These are phyloP conservation scores for Mitragyna speciosa DNA, from an alignment of 257 asterid genomes.

Conservation along the genomic window DNA sequence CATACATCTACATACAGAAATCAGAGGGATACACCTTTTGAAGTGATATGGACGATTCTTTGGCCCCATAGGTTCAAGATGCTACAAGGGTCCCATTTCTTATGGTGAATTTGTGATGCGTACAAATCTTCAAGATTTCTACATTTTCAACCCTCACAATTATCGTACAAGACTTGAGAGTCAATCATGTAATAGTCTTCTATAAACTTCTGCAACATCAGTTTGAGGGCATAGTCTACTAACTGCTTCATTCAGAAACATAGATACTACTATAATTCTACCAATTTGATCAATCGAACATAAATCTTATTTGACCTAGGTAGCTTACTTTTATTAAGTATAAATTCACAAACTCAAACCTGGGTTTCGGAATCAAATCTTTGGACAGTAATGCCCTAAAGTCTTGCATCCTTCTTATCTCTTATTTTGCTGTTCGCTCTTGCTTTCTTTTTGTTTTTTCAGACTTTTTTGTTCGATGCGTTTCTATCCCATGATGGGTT, in stretches of 20 bases:
- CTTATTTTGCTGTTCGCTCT: neutral
- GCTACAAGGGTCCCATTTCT: slow-evolving; percentile 20
- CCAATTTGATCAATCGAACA: too few relatives aligned
- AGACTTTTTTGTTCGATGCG: neutral
- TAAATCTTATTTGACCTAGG: too few relatives aligned
- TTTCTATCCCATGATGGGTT: neutral
- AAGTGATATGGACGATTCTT: slow-evolving; percentile 31
- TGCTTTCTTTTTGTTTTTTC: neutral
- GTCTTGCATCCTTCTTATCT: neutral
- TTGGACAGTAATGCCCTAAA: too few relatives aligned
- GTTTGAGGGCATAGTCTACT: too few relatives aligned
- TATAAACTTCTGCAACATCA: neutral
- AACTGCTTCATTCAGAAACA: too few relatives aligned
- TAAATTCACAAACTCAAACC: too few relatives aligned
- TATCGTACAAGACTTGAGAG: neutral
- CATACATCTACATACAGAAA: neutral
- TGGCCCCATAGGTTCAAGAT: slow-evolving; percentile 28
- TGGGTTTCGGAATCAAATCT: too few relatives aligned
- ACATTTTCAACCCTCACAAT: neutral
- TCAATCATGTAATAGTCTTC: neutral
- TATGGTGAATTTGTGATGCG: slow-evolving; percentile 5
- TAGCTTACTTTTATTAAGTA: too few relatives aligned
- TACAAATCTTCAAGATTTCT: slow-evolving; percentile 10
- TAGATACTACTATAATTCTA: too few relatives aligned
- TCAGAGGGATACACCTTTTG: slow-evolving; percentile 7